Evolutionary conservation across 2,329 filamentous ascomycete species (phyloP).

Genomic region (Rhexocercosporidium sp.): DNA sequence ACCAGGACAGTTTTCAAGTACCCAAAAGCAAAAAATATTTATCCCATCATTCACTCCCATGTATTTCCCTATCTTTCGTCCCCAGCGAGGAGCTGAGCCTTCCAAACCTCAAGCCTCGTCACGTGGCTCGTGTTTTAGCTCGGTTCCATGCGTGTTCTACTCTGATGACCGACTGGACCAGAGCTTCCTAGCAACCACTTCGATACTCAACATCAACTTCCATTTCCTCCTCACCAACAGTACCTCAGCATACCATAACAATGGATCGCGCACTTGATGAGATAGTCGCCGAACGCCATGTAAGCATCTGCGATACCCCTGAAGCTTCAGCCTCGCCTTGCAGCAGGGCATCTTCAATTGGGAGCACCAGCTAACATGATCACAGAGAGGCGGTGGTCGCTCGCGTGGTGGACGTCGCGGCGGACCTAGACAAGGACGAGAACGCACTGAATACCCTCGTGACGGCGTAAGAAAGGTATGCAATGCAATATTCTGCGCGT

Average conservation of each 20-base stretch:
- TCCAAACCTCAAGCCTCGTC: not conserved
- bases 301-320: constrained; percentile 43
- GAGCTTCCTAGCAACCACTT: not conserved
- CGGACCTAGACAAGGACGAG: constrained; percentile 42
- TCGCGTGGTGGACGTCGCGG: constrained; percentile 41
- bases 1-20: no score
- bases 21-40: no score
- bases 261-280: constrained; percentile 72
- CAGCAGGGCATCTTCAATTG: constrained; percentile 12
- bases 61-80: no score
- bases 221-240: not conserved
- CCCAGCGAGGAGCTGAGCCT: not conserved
- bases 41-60: no score
- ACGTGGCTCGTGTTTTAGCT: constrained; percentile 1
- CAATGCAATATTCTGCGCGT: not conserved
- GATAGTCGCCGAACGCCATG: constrained; percentile 65
- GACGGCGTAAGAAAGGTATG: constrained; percentile 90
- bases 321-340: constrained; percentile 37
- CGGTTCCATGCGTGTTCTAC: not conserved
- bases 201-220: not conserved
- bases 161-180: not conserved
- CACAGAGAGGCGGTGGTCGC: constrained; percentile 39
- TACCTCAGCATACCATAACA: not conserved
- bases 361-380: constrained; percentile 28
- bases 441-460: constrained; percentile 63